phyloP scores from a whole-genome alignment of 2,329 filamentous ascomycete genomes.

The Phaeosphaeriaceae sp. region DNA sequence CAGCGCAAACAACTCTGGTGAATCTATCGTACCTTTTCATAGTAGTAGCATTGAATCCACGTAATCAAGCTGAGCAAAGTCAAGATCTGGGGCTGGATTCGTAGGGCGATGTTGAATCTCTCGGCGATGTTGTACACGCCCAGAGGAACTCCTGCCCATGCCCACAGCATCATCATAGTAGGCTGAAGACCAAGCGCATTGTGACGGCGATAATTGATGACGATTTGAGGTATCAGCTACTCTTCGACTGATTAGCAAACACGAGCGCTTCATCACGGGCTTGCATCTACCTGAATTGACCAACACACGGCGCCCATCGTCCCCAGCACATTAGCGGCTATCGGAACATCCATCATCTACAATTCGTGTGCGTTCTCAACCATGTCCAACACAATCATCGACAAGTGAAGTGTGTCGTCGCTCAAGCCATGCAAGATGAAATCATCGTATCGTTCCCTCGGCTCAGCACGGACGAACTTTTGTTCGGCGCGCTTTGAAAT shows the following conservation, averaged over 20 bases:
- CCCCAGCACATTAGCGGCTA: constrained; percentile 66
- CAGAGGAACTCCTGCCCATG: constrained; percentile 71
- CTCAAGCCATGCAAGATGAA: neutral
- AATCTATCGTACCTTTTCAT: constrained; percentile 54
- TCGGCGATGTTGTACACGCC: constrained; percentile 68
- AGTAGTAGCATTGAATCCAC: constrained; percentile 66
- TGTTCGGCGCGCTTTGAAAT: constrained; percentile 30
- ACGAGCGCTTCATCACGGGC: neutral
- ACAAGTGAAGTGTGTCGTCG: neutral
- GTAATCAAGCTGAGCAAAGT: constrained; percentile 60
- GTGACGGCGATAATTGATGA: constrained; percentile 72
- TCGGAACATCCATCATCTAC: constrained; percentile 61
- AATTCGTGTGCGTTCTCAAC: neutral
- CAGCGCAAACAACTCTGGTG: neutral
- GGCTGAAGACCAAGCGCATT: constrained; percentile 71
- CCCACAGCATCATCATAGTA: constrained; percentile 77
- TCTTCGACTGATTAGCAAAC: constrained; percentile 10
- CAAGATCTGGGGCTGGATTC: constrained; percentile 66
- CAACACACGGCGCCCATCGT: constrained; percentile 68
- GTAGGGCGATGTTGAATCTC: constrained; percentile 61
- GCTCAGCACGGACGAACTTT: constrained; percentile 16
- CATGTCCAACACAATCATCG: neutral
- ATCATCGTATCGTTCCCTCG: constrained; percentile 13
- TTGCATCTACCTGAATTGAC: constrained; percentile 64
- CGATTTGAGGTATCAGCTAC: constrained; percentile 74